Evolutionary conservation across 2,329 filamentous ascomycete genomes (phyloP), one percentile per base, ranked within the genome.

Genomic region (Aschersonia sp.): DNA sequence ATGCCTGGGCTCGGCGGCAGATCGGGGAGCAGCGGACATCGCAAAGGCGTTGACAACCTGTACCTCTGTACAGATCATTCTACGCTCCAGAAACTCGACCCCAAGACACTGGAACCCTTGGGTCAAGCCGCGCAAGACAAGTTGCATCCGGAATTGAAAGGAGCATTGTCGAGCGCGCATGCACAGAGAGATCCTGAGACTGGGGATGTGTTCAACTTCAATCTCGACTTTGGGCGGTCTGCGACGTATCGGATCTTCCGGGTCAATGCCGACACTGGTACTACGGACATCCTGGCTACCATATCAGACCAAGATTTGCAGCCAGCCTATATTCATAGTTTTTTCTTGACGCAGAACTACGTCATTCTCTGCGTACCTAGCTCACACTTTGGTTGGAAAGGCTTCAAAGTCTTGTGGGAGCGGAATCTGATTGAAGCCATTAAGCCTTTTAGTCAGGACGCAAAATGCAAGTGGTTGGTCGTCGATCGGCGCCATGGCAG

Each of bases 171-270:
- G 2, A 81, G 76, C 40, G 77, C 87, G 0, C 87, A 94, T 59
- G 78, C 82, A 0, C 79, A 82, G 47, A 73, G 76, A 0, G 85
- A 92, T 58, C 83, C 82, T 0, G 62, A 65, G 0, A 88, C 81
- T 0, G 86, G 87, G 6, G 85, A 92, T 52, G 58, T 85, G 6
- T 90, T 78, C 71, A 94, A 92, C 63, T 90, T 78, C 65, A 94
- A 94, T 57, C 73, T 89, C n/a, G 71, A 79, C 0, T 60, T 85
- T 14, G 80, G 79, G 0, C 63, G 60, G 0, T 59, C 58, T 0
- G 61, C 76, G 1, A 77, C 70, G 0, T 92, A 90, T 58, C 78
- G 83, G 12, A 58, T 92, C 12, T 92, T 89, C 61, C 67, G 73
- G 1, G 75, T 79, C 2, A 81, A 74, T 14, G 75, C 78, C 0